These are phyloP conservation scores for Odonthalia washingtoniensis DNA, from an alignment of 31 red algal species.

Conservation along the genomic window DNA sequence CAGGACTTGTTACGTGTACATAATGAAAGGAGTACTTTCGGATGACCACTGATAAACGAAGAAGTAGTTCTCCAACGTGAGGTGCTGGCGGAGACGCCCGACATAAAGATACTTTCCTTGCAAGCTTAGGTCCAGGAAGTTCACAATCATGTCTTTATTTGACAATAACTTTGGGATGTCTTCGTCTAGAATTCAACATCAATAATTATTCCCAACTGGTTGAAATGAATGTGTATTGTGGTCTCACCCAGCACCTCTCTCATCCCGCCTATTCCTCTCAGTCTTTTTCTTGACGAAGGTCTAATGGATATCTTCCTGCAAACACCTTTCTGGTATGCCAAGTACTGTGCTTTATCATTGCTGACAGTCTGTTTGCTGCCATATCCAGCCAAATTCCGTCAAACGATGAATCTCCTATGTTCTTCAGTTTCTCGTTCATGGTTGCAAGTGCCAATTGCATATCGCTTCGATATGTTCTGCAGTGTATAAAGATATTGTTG, in stretches of 20 bases:
- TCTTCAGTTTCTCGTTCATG: no score
- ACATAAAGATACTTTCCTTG: no score
- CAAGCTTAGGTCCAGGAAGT: conserved; percentile 6
- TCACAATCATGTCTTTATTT: conserved; percentile 8
- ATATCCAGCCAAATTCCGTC: neutral
- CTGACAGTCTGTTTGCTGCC: neutral
- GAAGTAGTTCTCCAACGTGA: no score
- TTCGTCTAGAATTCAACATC: conserved; percentile 7
- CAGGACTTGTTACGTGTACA: conserved; percentile 47
- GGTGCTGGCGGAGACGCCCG: no score
- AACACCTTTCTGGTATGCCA: neutral
- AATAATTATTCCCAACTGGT: conserved; percentile 14
- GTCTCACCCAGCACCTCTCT: neutral
- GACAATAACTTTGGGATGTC: neutral
- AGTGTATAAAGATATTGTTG: no score
- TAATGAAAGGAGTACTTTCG: neutral
- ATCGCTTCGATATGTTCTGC: no score
- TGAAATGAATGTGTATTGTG: conserved; percentile 19
- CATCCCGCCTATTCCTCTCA: neutral
- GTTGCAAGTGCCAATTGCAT: no score
- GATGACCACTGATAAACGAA: no score
- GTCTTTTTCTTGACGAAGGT: neutral
- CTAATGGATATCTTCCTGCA: neutral
- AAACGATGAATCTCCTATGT: no score
- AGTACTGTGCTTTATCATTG: neutral